phyloP scores from a whole-genome alignment of 116 monocot genomes.

The Thalassia testudinum region DNA sequence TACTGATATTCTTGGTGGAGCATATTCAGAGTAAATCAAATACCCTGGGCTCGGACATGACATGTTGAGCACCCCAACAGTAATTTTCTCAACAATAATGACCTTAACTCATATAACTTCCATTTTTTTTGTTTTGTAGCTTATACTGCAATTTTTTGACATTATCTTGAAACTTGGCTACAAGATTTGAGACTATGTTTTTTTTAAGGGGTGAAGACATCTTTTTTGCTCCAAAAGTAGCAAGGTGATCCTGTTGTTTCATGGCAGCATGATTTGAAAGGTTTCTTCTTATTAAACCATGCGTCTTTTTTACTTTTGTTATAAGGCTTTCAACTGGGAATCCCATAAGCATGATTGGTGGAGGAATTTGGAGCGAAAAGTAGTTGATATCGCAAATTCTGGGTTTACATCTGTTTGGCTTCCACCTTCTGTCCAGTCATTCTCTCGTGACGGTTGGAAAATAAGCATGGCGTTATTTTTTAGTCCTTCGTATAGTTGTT shows the following conservation, averaged over 20 bases:
- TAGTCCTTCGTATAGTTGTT: no score
- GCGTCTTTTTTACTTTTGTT: not conserved
- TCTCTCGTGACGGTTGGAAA: conserved; percentile 56
- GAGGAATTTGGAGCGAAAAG: conserved; percentile 38
- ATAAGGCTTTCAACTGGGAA: conserved; percentile 88
- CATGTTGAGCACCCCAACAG: no score
- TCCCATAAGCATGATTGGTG: conserved; percentile 81
- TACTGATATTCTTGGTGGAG: no score
- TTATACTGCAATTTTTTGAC: not conserved
- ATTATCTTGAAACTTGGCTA: no score
- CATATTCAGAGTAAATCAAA: no score
- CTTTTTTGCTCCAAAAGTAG: not conserved
- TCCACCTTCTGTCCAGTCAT: conserved; percentile 66
- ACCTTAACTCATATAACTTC: no score
- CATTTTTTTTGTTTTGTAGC: not conserved
- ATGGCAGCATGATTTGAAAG: not conserved
- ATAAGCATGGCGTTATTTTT: no score
- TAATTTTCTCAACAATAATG: no score
- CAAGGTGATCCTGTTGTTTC: not conserved
- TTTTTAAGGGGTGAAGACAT: no score
- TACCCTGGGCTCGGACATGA: no score
- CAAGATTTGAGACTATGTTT: no score
- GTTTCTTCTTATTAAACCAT: not conserved
- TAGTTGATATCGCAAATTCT: conserved; percentile 37
- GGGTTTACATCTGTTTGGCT: conserved; percentile 86